Percentiles rank a stretch among this genome's conserved stretches.
Conservation (phyloP, 2,329 filamentous ascomycete genomes). For the Fusarium camptoceras region DNA sequence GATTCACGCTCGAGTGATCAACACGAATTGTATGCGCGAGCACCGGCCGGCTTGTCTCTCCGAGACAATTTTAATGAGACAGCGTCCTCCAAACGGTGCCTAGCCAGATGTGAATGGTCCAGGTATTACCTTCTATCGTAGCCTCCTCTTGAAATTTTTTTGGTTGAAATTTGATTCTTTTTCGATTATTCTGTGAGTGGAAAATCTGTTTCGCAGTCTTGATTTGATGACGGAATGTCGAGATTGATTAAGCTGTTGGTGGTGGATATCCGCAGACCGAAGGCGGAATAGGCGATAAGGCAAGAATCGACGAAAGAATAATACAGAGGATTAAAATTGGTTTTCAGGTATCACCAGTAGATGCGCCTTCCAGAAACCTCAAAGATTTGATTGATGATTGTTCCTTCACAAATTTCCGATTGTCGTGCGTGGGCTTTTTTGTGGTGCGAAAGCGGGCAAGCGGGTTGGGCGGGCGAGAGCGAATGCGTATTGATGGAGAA, state of each 20-base stretch:
- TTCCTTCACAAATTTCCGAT: constrained; percentile 40
- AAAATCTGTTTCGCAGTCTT: constrained; percentile 43
- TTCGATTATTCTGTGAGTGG: constrained; percentile 44
- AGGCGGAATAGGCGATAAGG: constrained; percentile 39
- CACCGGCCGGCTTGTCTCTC: constrained; percentile 43
- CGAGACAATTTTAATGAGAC: constrained; percentile 37
- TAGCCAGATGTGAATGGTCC: constrained; percentile 40
- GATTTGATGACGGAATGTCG: constrained; percentile 33
- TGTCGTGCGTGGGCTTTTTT: constrained; percentile 33
- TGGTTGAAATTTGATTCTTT: constrained; percentile 36
- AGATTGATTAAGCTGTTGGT: constrained; percentile 46
- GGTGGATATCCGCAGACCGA: constrained; percentile 29
- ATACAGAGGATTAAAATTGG: constrained; percentile 47
- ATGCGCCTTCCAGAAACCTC: constrained; percentile 48
- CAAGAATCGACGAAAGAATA: constrained; percentile 48
- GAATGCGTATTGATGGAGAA: constrained; percentile 30
- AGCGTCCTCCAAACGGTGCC: constrained; percentile 36
- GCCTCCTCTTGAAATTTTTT: constrained; percentile 44
- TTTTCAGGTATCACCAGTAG: constrained; percentile 45
- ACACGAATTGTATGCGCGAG: constrained; percentile 41
- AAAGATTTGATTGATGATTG: constrained; percentile 25
- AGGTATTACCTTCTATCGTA: constrained; percentile 24
- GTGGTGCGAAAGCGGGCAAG: constrained; percentile 31
- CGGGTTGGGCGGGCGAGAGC: constrained; percentile 18
- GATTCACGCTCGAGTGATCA: constrained; percentile 45